Percentiles rank a stretch among this genome's conserved stretches.
These are phyloP conservation scores for Metarhizium guizhouense DNA, from an alignment of 2,329 filamentous ascomycete genomes.

Conservation along the genomic window DNA sequence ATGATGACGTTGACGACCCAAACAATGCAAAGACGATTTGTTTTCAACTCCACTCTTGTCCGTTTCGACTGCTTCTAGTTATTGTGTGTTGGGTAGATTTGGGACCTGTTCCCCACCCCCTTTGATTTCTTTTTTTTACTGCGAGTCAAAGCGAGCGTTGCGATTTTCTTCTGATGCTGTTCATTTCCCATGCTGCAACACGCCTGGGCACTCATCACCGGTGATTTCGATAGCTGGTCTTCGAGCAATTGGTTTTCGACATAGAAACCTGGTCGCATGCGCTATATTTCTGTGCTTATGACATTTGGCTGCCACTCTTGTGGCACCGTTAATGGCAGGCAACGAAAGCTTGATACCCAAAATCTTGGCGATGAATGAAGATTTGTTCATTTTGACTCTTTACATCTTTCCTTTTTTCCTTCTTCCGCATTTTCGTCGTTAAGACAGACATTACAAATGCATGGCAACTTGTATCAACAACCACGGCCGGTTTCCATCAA, in stretches of 20 bases:
- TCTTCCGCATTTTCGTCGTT: neutral
- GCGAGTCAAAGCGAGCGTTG: constrained; percentile 11
- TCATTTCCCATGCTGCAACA: constrained; percentile 6
- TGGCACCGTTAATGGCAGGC: constrained; percentile 10
- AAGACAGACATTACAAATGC: neutral
- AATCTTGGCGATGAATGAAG: constrained; percentile 18
- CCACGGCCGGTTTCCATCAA: neutral
- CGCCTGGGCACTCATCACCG: neutral
- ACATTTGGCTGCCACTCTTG: neutral
- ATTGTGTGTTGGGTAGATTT: neutral
- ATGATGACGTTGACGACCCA: constrained; percentile 18
- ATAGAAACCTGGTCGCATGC: constrained; percentile 11
- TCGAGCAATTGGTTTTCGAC: constrained; percentile 12
- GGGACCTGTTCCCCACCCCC: constrained; percentile 10
- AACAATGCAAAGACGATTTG: constrained; percentile 9
- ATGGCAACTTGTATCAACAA: neutral
- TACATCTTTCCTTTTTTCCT: neutral
- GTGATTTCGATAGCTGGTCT: constrained; percentile 13
- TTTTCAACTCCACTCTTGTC: neutral
- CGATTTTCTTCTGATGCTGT: neutral
- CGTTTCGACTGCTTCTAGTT: neutral
- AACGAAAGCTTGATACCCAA: constrained; percentile 27
- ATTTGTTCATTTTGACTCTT: constrained; percentile 10
- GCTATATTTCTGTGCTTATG: neutral
- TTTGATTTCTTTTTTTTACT: constrained; percentile 12